Base-by-base conservation (phyloP, 2,329 filamentous ascomycete species). In the Diplodia sapinea region DNA sequence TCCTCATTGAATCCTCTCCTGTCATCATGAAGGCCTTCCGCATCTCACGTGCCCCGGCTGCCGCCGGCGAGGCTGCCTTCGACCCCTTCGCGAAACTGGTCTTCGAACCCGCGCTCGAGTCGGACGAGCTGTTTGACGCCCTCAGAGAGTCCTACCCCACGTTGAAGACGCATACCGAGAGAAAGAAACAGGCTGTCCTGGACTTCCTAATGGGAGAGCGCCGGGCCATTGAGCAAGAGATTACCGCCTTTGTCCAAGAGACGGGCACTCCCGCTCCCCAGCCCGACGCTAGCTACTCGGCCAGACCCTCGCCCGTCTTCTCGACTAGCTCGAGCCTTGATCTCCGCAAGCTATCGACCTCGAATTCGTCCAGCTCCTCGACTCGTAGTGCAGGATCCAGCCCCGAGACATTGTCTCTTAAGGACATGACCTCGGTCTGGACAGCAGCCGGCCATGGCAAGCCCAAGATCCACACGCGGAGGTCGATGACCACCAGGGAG, bases 371-470 rank as follows among this genome's bases (percentile, higher is more conserved):
- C 11, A 50, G 56, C 29, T 49, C 68, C 4, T 65, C 52, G 13
- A 26, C 40, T 54, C 43, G 47, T 9, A 64, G 56, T 31, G 67
- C 40, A n/a, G 62, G 54, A 8, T 59, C 52, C 20, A 68, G 67
- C 38, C 67, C 67, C 49, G 67, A 68, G 43, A 61, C 54, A 26
- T 29, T 66, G 40, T 57, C 67, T n/a, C 57, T 68, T 17, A 66
- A 69, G 64, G 64, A 69, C 29, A 69, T 69, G 68, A 69, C 64
- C 50, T 69, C 66, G 26, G 55, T 66, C 38, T 69, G 69, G 52
- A 57, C 26, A 29, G 55, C 68, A 6, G 40, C 40, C 26, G 52
- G 56, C 13, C 51, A 68, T 26, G 57, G 47, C 15, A 50, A 55
- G 54, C 61, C 63, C 15, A 69, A 69, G 68, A 67, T 68, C 47